phyloP scores from a whole-genome alignment of 2,329 filamentous ascomycete species.

The Zymoseptoria tritici region DNA sequence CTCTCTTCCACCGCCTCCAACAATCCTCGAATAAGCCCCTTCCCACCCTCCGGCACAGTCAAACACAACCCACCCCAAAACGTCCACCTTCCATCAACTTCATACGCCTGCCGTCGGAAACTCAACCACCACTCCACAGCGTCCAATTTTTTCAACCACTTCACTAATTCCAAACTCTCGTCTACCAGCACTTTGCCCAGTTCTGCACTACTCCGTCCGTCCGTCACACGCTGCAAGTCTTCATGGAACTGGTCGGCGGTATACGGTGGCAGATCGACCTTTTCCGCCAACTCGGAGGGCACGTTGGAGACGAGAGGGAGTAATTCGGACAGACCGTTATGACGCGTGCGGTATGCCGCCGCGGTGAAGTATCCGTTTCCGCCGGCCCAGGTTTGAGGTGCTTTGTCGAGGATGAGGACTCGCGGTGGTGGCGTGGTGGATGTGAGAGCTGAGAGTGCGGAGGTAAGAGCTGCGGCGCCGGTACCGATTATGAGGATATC shows the following conservation, averaged over 20 bases:
- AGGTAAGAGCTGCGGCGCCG: slow-evolving; percentile 58
- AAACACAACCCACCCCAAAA: slow-evolving; percentile 62
- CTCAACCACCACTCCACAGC: slow-evolving; percentile 40
- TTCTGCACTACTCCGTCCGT: slow-evolving; percentile 44
- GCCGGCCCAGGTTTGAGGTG: slow-evolving; percentile 51
- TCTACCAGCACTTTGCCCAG: slow-evolving; percentile 45
- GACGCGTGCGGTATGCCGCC: slow-evolving; percentile 53
- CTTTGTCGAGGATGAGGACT: slow-evolving; percentile 55
- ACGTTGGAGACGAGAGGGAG: slow-evolving; percentile 57
- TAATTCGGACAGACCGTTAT: slow-evolving; percentile 50
- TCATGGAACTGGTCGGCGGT: slow-evolving; percentile 45
- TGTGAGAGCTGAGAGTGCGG: slow-evolving; percentile 49
- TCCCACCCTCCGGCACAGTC: slow-evolving; percentile 53
- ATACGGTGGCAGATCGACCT: slow-evolving; percentile 54
- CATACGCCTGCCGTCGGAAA: slow-evolving; percentile 60
- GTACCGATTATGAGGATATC: slow-evolving; percentile 51
- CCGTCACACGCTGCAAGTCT: slow-evolving; percentile 53
- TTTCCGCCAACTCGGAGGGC: slow-evolving; percentile 36
- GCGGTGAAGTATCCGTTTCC: slow-evolving; percentile 61
- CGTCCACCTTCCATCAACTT: slow-evolving; percentile 52
- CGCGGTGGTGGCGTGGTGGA: slow-evolving; percentile 11
- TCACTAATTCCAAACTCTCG: slow-evolving; percentile 23
- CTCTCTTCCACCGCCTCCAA: slow-evolving; percentile 36
- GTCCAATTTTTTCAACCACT: slow-evolving; percentile 23
- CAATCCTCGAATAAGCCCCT: slow-evolving; percentile 49